Conservation (phyloP, 371 early-diverging fungal species). For the Saksenaea oblongispora region DNA sequence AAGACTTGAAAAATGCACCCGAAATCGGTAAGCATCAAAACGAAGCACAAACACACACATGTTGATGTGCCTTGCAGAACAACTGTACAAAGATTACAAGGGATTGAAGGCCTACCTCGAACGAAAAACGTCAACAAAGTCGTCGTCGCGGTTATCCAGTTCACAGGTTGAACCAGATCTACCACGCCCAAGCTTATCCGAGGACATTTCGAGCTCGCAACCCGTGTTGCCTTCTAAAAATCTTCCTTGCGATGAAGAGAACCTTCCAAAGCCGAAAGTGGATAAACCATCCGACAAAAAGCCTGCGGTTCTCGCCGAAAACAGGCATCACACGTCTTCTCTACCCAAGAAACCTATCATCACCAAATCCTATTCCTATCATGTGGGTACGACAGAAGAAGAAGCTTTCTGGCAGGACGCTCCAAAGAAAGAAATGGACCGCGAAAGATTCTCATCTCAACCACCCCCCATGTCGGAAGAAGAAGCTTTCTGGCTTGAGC, state of each 20-base stretch:
- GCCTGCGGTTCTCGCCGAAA: not conserved
- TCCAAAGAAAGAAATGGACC: not conserved
- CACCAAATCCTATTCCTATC: not conserved
- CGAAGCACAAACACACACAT: not conserved
- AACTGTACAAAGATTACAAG: not conserved
- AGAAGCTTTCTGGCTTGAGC: constrained; percentile 4
- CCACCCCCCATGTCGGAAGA: not conserved
- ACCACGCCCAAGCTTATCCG: not conserved
- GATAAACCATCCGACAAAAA: not conserved
- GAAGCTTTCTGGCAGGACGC: not conserved
- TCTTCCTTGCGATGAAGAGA: not conserved
- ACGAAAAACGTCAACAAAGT: not conserved
- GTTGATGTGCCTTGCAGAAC: not conserved
- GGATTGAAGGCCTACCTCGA: not conserved
- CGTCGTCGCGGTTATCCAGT: not conserved
- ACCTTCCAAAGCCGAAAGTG: not conserved
- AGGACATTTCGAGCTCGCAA: not conserved
- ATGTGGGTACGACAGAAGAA: not conserved
- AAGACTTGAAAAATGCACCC: not conserved
- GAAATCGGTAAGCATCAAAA: not conserved
- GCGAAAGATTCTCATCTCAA: not conserved
- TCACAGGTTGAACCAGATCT: not conserved
- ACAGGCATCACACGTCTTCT: not conserved
- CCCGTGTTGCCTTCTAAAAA: not conserved
- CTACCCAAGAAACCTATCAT: not conserved